Evolutionary conservation across 129 eudicot genomes (phyloP).

Genomic region (sunflower (Helianthus annuus)): DNA sequence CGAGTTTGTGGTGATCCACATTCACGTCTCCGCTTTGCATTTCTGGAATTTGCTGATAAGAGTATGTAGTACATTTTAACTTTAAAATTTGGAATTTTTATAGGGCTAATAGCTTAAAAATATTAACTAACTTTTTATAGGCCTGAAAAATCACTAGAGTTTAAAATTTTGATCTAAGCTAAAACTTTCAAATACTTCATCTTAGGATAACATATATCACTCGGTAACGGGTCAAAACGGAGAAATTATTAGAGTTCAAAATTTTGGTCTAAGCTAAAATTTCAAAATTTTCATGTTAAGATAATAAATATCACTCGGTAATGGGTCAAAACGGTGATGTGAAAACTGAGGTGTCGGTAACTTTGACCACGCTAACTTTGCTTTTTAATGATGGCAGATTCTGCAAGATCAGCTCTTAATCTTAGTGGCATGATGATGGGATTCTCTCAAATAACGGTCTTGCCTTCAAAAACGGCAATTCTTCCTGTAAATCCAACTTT

Average conservation of each 20-base stretch:
- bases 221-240: neutral
- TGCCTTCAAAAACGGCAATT: conserved; percentile 96
- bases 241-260: no score
- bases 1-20: conserved; percentile 96
- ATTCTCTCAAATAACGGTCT: conserved; percentile 74
- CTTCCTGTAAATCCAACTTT: conserved; percentile 98
- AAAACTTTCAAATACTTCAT: no score
- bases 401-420: conserved; percentile 82
- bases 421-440: conserved; percentile 82
- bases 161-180: no score
- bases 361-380: neutral
- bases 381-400: conserved; percentile 41
- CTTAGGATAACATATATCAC: no score
- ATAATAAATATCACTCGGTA: neutral
- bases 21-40: conserved; percentile 98
- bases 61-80: conserved; percentile 63
- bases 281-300: neutral
- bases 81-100: neutral
- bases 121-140: no score
- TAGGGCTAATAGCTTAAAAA: no score
- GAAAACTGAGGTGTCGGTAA: neutral
- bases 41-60: conserved; percentile 89
- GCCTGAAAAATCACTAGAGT: no score
- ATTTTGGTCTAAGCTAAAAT: neutral
- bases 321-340: neutral